These are phyloP conservation scores for Cryphonectria japonica DNA, from an alignment of 2,329 filamentous ascomycete genomes.

Conservation along the genomic window DNA sequence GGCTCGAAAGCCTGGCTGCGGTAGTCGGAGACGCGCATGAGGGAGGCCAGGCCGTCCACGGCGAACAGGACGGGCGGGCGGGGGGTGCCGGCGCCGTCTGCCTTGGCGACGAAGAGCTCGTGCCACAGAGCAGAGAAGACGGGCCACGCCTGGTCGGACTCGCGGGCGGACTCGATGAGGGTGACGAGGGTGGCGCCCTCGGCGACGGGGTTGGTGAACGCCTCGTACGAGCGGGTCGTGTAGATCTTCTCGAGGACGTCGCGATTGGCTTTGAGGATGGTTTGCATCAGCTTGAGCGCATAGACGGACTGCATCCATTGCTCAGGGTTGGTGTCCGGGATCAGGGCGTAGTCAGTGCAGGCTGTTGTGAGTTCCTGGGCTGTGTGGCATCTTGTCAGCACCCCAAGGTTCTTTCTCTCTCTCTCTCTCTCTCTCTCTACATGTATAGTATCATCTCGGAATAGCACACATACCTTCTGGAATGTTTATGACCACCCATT, in stretches of 20 bases:
- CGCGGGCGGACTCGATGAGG: slow-evolving; percentile 71
- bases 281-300: slow-evolving; percentile 72
- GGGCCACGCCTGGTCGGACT: slow-evolving; percentile 77
- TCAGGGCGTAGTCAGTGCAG: slow-evolving; percentile 77
- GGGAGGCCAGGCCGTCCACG: slow-evolving; percentile 78
- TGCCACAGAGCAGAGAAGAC: slow-evolving; percentile 81
- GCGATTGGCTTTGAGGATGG: slow-evolving; percentile 74
- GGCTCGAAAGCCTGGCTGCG: slow-evolving; percentile 68
- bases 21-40: slow-evolving; percentile 81
- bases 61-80: slow-evolving; percentile 69
- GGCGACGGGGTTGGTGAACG: slow-evolving; percentile 53
- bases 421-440: too few relatives aligned
- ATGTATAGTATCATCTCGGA: neutral
- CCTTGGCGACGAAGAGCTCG: slow-evolving; percentile 61
- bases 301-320: slow-evolving; percentile 81
- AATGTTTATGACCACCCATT: slow-evolving; percentile 87
- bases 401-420: neutral
- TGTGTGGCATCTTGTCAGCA: slow-evolving; percentile 38
- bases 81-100: slow-evolving; percentile 44
- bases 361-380: slow-evolving; percentile 82
- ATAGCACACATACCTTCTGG: slow-evolving; percentile 73
- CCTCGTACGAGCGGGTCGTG: slow-evolving; percentile 49
- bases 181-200: slow-evolving; percentile 67
- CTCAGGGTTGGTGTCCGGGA: slow-evolving; percentile 60
- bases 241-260: slow-evolving; percentile 59